Evolutionary conservation across 108 stramenopile species (phyloP), one percentile per base, ranked within the genome.

Genomic region (Nitzschia putrida): DNA sequence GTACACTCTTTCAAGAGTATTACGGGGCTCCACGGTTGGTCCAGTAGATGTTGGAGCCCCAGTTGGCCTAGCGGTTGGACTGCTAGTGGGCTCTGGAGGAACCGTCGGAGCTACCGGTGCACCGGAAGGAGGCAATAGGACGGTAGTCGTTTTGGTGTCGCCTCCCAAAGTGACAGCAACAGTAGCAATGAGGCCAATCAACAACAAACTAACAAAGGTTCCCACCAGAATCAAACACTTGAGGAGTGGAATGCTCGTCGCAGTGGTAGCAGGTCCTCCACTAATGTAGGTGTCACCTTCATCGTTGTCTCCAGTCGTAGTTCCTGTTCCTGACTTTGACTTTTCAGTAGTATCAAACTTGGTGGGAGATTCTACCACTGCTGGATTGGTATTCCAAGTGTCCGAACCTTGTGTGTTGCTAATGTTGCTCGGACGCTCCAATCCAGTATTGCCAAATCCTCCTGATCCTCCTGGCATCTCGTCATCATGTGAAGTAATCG

Each of bases 1-100:
- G 20, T 60, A 44, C 39, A 69, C 40, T 22, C 55, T n/a, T 56
- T 40, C 53, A n/a, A 69, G 26, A 14, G 53, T 55, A 8, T 55
- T 64, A 6, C 45, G n/a, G 0, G 63, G 63, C 23, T 18, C 21
- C 43, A 44, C 21, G 10, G 45, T 49, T 20, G 63, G 63, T 49
- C 45, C 63, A 18, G 11, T 12, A 45, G 13, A 13, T 6, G 38
- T 59, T 9, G 58, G 58, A 2, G 58, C 34, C 20, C 20, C 58
- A 3, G 58, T 59, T 44, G 45, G 24, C 9, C 3, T 29, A 3
- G 18, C 45, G 43, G 47, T 22, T 37, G 34, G 39, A 1, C 22
- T 25, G 13, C 22, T 56, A 1, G 25, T 56, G 0, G 63, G 45
- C 10, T 42, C 23, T 6, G 47, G 63, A 21, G 47, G 45, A 12